Conservation (phyloP, 805 yeast species). For the Yamadazyma endophytica region DNA sequence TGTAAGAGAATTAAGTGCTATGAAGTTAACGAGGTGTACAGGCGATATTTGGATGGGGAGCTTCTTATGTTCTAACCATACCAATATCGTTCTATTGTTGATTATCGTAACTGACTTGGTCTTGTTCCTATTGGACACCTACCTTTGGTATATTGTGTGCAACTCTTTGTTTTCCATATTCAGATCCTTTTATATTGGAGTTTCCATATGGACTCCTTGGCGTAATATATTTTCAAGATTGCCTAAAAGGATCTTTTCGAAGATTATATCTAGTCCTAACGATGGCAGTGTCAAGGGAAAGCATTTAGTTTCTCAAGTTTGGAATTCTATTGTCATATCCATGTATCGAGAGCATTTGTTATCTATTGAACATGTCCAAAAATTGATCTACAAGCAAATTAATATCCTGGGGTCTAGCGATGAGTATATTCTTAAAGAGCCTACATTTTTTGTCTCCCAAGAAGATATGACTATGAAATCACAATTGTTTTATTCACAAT, state of each 20-base stretch:
- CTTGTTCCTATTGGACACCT: constrained; percentile 75
- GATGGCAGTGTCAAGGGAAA: constrained; percentile 43
- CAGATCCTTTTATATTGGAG: constrained; percentile 68
- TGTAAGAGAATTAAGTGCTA: constrained; percentile 57
- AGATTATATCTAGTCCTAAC: constrained; percentile 49
- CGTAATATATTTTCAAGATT: constrained; percentile 70
- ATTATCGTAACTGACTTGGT: constrained; percentile 60
- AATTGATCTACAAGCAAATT: constrained; percentile 55
- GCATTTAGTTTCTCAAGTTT: constrained; percentile 59
- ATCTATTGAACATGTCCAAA: constrained; percentile 68
- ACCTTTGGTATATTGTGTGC: constrained; percentile 82
- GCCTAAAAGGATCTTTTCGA: constrained; percentile 72
- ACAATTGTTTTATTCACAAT: constrained; percentile 53
- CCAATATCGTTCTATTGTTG: constrained; percentile 50
- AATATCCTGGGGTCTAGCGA: constrained; percentile 35
- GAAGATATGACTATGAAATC: constrained; percentile 69
- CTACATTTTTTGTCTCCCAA: constrained; percentile 74
- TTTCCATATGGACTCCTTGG: constrained; percentile 89
- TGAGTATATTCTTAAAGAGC: constrained; percentile 51
- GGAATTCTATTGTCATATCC: constrained; percentile 82
- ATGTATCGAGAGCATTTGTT: constrained; percentile 79
- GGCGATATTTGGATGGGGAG: constrained; percentile 59
- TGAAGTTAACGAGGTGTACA: constrained; percentile 52
- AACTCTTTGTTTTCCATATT: constrained; percentile 70
- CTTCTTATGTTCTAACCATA: constrained; percentile 51